Percentiles rank a stretch among this genome's conserved stretches.
phyloP scores from a whole-genome alignment of 495 filamentous ascomycete species.

The Aspergillus asperescens region DNA sequence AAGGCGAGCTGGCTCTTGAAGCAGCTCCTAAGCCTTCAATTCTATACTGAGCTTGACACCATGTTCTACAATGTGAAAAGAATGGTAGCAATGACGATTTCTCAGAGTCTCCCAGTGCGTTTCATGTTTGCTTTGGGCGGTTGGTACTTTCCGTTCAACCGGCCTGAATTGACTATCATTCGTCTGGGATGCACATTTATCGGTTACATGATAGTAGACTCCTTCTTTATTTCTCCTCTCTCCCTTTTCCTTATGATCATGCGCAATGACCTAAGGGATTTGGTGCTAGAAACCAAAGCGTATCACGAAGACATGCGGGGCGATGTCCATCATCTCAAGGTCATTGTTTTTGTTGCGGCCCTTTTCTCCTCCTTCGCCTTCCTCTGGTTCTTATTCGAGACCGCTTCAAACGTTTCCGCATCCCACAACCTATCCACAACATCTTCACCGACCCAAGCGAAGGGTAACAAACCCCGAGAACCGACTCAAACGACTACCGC shows the following conservation, averaged over 20 bases:
- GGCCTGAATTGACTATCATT: not conserved
- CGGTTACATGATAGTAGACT: not conserved
- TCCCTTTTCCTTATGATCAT: constrained; percentile 1
- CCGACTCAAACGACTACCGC: not conserved
- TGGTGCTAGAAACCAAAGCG: not conserved
- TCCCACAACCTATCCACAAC: not conserved
- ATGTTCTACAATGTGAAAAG: not conserved
- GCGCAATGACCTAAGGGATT: not conserved
- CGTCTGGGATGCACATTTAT: not conserved
- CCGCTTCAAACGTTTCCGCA: not conserved
- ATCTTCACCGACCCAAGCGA: no score
- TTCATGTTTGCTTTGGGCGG: not conserved
- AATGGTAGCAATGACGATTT: not conserved
- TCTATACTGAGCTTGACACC: not conserved
- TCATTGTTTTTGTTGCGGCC: not conserved
- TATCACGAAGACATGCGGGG: not conserved
- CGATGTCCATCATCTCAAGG: not conserved
- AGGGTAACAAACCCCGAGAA: not conserved
- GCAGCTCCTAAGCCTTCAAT: not conserved
- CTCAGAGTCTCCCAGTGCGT: not conserved
- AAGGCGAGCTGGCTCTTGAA: not conserved
- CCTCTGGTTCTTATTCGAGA: not conserved
- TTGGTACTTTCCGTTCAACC: constrained; percentile 13
- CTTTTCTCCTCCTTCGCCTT: not conserved
- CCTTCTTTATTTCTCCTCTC: not conserved